A percentile compares a stretch with the other conserved stretches of the same genome.
Evolutionary conservation across 2,329 filamentous ascomycete genomes (phyloP).

Genomic region (Stachybotrys chlorohalonatus): DNA sequence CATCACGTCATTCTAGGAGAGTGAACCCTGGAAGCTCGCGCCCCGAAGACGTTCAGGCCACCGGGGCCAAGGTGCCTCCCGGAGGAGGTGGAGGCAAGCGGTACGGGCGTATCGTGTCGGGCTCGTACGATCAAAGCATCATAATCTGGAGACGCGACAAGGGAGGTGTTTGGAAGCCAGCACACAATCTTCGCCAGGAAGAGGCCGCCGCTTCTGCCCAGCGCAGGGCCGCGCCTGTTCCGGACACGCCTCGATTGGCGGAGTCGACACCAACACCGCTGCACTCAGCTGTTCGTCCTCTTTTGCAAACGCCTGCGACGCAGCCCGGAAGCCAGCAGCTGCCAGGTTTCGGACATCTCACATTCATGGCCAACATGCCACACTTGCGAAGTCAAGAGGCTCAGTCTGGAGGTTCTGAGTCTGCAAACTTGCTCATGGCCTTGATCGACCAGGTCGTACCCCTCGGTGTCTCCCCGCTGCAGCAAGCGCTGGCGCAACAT

Average conservation of each 20-base stretch:
- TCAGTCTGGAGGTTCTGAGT: slow-evolving; percentile 19
- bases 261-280: neutral
- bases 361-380: neutral
- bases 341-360: slow-evolving; percentile 1
- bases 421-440: slow-evolving; percentile 30
- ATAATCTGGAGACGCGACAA: slow-evolving; percentile 88
- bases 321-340: slow-evolving; percentile 3
- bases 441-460: slow-evolving; percentile 46
- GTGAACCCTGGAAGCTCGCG: slow-evolving; percentile 65
- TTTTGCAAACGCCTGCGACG: slow-evolving; percentile 2
- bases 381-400: slow-evolving; percentile 4
- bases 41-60: slow-evolving; percentile 67
- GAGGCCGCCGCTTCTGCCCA: slow-evolving; percentile 50
- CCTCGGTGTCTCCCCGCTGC: slow-evolving; percentile 37
- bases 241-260: neutral
- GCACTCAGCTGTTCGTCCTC: slow-evolving; percentile 8
- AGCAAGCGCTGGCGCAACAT: slow-evolving; percentile 34
- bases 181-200: slow-evolving; percentile 67
- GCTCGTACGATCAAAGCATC: slow-evolving; percentile 91
- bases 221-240: slow-evolving; percentile 11
- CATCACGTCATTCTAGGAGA: slow-evolving; percentile 27
- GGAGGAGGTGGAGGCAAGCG: slow-evolving; percentile 83
- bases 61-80: slow-evolving; percentile 80
- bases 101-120: slow-evolving; percentile 92
- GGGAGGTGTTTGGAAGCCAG: slow-evolving; percentile 75